phyloP scores from a whole-genome alignment of 2,329 filamentous ascomycete genomes.

The Aspergillus carbonarius region DNA sequence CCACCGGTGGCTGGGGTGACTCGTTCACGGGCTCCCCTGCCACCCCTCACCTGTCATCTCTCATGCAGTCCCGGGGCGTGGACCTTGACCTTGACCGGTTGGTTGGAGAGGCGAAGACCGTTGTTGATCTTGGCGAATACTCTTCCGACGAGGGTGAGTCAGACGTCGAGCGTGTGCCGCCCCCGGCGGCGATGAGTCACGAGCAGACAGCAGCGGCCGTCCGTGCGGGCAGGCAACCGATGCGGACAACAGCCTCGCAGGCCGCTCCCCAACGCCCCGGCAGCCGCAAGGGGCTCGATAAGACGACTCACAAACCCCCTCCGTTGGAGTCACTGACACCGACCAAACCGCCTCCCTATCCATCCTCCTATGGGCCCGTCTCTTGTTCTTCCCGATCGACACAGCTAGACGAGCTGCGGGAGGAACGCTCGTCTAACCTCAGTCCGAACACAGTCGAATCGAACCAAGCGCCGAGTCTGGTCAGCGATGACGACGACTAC shows the following conservation, averaged over 20 bases:
- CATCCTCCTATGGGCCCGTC: slow-evolving; percentile 29
- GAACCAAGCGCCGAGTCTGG: slow-evolving; percentile 75
- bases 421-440: slow-evolving; percentile 53
- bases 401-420: slow-evolving; percentile 26
- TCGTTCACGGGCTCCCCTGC: slow-evolving; percentile 56
- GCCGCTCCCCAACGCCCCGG: slow-evolving; percentile 50
- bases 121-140: slow-evolving; percentile 40
- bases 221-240: slow-evolving; percentile 51
- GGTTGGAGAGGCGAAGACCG: slow-evolving; percentile 56
- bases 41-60: slow-evolving; percentile 65
- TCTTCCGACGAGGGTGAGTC: slow-evolving; percentile 43
- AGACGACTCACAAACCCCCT: slow-evolving; percentile 39
- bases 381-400: slow-evolving; percentile 44
- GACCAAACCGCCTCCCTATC: slow-evolving; percentile 27
- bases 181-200: slow-evolving; percentile 16
- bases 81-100: slow-evolving; percentile 58
- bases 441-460: slow-evolving; percentile 69
- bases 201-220: slow-evolving; percentile 21
- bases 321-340: slow-evolving; percentile 43
- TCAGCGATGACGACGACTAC: slow-evolving; percentile 78
- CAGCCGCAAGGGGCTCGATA: slow-evolving; percentile 59
- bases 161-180: slow-evolving; percentile 32
- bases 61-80: slow-evolving; percentile 64
- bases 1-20: slow-evolving; percentile 21
- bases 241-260: slow-evolving; percentile 57